Conservation (phyloP, 305 asterid species). For the Fraxinus floribunda region DNA sequence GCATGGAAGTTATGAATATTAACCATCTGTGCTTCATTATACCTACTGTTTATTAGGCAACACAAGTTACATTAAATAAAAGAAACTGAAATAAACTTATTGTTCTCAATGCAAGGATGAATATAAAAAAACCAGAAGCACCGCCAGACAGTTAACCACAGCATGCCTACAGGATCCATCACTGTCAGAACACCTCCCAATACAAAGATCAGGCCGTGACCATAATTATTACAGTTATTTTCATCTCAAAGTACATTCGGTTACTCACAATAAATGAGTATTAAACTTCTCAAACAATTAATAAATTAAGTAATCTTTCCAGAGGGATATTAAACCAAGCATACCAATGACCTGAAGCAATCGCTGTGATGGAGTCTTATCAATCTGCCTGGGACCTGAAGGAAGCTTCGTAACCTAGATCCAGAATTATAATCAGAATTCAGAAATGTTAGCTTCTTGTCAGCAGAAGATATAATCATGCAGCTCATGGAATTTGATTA, state of each 20-base stretch:
- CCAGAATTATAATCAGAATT: slow-evolving; percentile 24
- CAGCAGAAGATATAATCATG: slow-evolving; percentile 5
- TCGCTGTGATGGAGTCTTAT: slow-evolving; percentile 70
- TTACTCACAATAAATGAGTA: slow-evolving; percentile 15
- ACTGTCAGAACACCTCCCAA: neutral
- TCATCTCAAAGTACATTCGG: neutral
- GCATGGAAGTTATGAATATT: neutral
- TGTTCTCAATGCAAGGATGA: neutral
- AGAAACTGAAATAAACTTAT: neutral
- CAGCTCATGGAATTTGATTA: slow-evolving; percentile 8
- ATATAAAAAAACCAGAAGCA: neutral
- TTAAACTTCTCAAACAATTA: neutral
- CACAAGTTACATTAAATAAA: neutral
- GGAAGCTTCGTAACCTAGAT: slow-evolving; percentile 63
- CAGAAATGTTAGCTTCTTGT: neutral
- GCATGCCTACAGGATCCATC: neutral
- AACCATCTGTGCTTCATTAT: neutral
- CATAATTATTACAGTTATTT: slow-evolving; percentile 4
- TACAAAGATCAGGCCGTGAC: neutral
- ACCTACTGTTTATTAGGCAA: neutral
- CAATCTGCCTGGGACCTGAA: slow-evolving; percentile 63
- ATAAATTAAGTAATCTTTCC: slow-evolving; percentile 12
- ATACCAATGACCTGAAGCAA: slow-evolving; percentile 92
- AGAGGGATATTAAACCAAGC: slow-evolving; percentile 31
- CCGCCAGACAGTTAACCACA: neutral